These are phyloP conservation scores for Pseudisothecium myosuroides DNA, from an alignment of 225 moss, liverwort and hornwort genomes.

Conservation along the genomic window DNA sequence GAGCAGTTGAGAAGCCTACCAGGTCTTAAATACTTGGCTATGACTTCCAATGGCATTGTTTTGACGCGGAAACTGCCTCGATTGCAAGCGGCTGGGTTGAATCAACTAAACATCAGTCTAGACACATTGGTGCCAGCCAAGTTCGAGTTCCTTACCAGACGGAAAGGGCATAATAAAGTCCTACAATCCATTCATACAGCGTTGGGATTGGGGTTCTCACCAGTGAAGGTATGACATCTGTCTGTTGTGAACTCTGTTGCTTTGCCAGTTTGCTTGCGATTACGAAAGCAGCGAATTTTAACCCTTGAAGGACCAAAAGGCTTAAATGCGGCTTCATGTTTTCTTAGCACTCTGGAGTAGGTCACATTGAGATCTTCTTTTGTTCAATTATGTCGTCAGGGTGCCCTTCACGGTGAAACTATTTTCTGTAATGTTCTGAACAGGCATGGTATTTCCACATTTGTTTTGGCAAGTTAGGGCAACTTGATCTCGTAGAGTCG, in stretches of 20 bases:
- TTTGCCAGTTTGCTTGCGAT: neutral
- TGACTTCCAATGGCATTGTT: slow-evolving; percentile 94
- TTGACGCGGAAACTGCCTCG: slow-evolving; percentile 68
- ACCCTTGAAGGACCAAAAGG: neutral
- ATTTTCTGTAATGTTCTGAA: neutral
- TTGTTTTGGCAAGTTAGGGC: neutral
- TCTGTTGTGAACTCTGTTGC: neutral
- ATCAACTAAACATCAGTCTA: slow-evolving; percentile 77
- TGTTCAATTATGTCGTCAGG: neutral
- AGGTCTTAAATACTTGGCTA: slow-evolving; percentile 74
- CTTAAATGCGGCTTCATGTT: neutral
- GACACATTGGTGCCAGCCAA: slow-evolving; percentile 93
- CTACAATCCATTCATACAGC: slow-evolving; percentile 67
- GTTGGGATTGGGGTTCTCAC: slow-evolving; percentile 71
- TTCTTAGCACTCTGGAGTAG: neutral
- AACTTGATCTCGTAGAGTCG: neutral
- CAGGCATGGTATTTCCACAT: neutral
- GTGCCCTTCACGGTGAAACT: neutral
- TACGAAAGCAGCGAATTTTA: neutral
- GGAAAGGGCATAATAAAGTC: slow-evolving; percentile 83
- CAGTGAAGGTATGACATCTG: slow-evolving; percentile 59
- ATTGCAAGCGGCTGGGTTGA: slow-evolving; percentile 72
- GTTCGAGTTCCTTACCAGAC: slow-evolving; percentile 83
- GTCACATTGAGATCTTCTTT: neutral
- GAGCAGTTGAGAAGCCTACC: slow-evolving; percentile 44